Conservation (phyloP, 2,329 filamentous ascomycete species). For the Elsinoe fawcettii region DNA sequence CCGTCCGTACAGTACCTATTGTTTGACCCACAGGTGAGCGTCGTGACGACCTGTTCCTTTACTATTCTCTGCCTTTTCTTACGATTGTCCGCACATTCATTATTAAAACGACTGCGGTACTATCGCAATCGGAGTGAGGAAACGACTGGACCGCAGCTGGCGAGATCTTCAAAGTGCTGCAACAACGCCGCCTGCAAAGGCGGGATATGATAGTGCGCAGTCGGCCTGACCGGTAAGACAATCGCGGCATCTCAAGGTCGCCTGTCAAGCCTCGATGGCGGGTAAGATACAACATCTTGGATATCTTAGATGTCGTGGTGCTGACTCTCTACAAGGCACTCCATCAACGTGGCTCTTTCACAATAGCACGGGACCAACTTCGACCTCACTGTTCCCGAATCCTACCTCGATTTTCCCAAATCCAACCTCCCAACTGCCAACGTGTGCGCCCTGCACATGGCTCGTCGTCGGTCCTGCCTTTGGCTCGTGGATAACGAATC, state of each 20-base stretch:
- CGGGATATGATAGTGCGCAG: background rate
- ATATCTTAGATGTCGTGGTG: background rate
- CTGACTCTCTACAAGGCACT: background rate
- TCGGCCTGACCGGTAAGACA: slow-evolving; percentile 9
- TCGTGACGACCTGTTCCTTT: background rate
- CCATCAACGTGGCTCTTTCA: slow-evolving; percentile 1
- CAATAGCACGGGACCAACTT: background rate
- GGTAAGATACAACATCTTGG: background rate
- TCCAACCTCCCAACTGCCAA: background rate
- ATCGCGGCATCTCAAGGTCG: background rate
- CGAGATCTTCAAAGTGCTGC: background rate
- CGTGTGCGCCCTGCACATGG: slow-evolving; percentile 10
- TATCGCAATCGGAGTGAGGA: background rate
- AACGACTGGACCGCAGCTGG: background rate
- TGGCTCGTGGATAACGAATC: background rate
- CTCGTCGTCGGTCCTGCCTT: slow-evolving; percentile 1
- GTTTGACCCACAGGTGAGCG: slow-evolving; percentile 3
- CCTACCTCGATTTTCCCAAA: background rate
- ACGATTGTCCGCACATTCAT: background rate
- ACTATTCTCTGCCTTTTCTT: background rate
- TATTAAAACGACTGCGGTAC: background rate
- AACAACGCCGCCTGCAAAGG: background rate
- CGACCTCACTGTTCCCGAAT: background rate
- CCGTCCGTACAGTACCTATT: background rate
- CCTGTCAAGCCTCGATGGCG: slow-evolving; percentile 7